Conservation (phyloP, 805 yeast species). For the Saccharomycodes ludwigii region DNA sequence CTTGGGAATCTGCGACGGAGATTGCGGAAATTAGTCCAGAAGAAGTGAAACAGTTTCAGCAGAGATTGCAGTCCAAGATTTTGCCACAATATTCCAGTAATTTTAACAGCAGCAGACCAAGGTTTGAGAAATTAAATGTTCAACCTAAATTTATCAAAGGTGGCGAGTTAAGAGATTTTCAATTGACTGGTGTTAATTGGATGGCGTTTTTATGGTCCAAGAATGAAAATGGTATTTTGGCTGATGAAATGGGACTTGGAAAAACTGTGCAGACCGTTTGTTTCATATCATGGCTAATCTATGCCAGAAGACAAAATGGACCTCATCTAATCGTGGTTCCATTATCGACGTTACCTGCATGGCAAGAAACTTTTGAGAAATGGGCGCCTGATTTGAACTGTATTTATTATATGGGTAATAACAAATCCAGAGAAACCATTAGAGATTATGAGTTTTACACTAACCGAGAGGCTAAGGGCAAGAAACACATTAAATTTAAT, state of each 20-base stretch:
- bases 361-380: constrained; percentile 97
- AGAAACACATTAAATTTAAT: constrained; percentile 74
- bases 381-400: constrained; percentile 97
- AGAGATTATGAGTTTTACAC: constrained; percentile 78
- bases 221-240: constrained; percentile 92
- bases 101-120: constrained; percentile 66
- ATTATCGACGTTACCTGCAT: constrained; percentile 88
- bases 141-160: constrained; percentile 87
- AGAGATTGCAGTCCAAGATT: constrained; percentile 69
- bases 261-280: constrained; percentile 96
- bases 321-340: constrained; percentile 97
- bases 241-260: constrained; percentile 98
- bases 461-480: constrained; percentile 30
- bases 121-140: constrained; percentile 70
- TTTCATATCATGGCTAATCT: constrained; percentile 87
- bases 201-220: constrained; percentile 99
- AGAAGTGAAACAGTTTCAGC: constrained; percentile 74
- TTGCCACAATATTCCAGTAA: constrained; percentile 70
- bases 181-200: constrained; percentile 96
- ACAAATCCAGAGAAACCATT: constrained; percentile 69
- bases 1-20: constrained; percentile 90
- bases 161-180: constrained; percentile 93
- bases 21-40: constrained; percentile 77
- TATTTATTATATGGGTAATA: constrained; percentile 86
- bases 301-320: constrained; percentile 93